Evolutionary conservation across 1,284 basidiomycete genomes (phyloP), one percentile per base, ranked within the genome.

Genomic region (Marasmius oreades): DNA sequence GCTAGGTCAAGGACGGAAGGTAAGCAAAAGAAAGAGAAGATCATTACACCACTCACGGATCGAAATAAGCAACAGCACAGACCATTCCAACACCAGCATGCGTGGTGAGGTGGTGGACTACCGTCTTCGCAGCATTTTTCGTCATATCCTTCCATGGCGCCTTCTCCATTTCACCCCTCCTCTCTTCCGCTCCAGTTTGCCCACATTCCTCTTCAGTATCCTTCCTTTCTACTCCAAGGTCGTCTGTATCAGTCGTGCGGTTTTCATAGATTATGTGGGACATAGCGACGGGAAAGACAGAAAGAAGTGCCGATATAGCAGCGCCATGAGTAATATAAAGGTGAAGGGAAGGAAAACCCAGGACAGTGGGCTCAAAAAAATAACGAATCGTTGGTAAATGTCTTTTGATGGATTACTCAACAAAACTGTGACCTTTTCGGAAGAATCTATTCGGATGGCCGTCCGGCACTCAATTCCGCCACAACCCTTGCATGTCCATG

Each of bases 21-120:
- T 28, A n/a, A 26, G 12, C 23, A 31, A 34, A 4, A 18, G 11
- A 18, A 10, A 23, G 23, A 24, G 33, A 23, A 16, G 28, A 52
- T n/a, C n/a, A 22, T 16, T 22, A 33, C 23, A 45, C 36, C 5
- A 62, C 73, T 63, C 65, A 78, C 76, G 77, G 77, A 64, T 78
- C 77, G 64, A 79, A 79, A 63, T 79, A 79, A 10, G 75, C 77
- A 5, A 78, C 77, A 16, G 77, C 67, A 59, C 76, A 61, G 26
- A 61, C 56, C 28, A 59, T 55, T 55, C 77, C 77, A 23, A 77
- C 72, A 16, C 77, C 76, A 42, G 73, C 72, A 65, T 79, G 77
- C 18, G 66, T 70, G 54, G 64, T 72, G 23, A 77, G 59, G 66
- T 79, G 77, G 43, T 68, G 65, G 20, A 62, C 31, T 0, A 71